Conservation (phyloP, 345 rosid species). For the Eucalyptus sp. region DNA sequence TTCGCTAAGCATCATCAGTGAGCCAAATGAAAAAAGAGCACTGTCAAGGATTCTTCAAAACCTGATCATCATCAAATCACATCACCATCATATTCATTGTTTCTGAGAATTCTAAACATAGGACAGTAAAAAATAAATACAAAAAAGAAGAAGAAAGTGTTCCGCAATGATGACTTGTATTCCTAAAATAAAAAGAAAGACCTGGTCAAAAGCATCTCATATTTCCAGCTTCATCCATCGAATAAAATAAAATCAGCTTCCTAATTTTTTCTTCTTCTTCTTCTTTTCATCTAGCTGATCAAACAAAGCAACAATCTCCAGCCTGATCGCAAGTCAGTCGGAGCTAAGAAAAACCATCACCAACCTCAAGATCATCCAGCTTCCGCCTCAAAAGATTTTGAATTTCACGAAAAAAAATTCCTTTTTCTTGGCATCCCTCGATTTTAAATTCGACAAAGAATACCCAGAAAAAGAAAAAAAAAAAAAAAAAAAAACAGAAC, state of each 20-base stretch:
- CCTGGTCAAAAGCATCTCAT: not conserved
- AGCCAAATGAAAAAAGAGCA: not conserved
- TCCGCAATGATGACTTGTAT: not conserved
- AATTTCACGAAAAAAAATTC: not conserved
- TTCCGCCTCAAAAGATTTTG: not conserved
- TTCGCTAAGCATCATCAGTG: not conserved
- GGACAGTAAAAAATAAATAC: not conserved
- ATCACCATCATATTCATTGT: not conserved
- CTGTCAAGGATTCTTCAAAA: not conserved
- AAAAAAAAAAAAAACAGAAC: not conserved
- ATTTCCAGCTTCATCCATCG: not conserved
- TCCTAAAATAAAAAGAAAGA: not conserved
- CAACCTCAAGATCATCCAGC: not conserved
- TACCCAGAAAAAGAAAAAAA: not conserved
- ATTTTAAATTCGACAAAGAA: not conserved
- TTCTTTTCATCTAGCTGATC: not conserved
- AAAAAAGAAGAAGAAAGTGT: not conserved
- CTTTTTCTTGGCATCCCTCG: not conserved
- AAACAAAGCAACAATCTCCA: not conserved
- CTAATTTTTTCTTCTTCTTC: not conserved
- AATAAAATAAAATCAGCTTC: not conserved
- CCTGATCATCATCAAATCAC: not conserved
- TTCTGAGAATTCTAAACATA: not conserved
- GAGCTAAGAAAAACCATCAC: not conserved
- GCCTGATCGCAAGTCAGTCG: not conserved